A percentile compares a stretch with the other conserved stretches of the same genome.
Evolutionary conservation across 441 rosid genomes (phyloP).

Genomic region (Pelargonium citronellum): DNA sequence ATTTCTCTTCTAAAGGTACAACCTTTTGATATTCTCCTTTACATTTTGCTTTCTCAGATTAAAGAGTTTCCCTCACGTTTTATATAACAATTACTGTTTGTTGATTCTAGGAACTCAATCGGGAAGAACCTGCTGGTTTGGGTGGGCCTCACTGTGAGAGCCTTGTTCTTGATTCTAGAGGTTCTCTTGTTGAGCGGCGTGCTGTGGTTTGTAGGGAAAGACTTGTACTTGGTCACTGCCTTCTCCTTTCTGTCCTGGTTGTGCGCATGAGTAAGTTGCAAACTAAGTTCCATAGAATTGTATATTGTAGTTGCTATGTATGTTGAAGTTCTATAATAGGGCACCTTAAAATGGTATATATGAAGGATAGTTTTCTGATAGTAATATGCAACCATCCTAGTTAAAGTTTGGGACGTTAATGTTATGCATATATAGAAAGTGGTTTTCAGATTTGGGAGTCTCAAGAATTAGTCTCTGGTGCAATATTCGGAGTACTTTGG

Average conservation of each 20-base stretch:
- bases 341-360: not conserved
- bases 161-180: conserved; percentile 80
- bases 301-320: not conserved
- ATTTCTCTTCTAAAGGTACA: conserved; percentile 76
- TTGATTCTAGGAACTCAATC: conserved; percentile 71
- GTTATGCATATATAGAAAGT: not conserved
- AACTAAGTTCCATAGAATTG: conserved; percentile 3
- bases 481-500: not conserved
- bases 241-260: conserved; percentile 74
- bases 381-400: not conserved
- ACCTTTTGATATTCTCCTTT: conserved; percentile 2
- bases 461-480: not conserved
- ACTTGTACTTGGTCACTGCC: conserved; percentile 81
- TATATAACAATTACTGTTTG: conserved; percentile 14
- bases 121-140: conserved; percentile 86
- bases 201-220: conserved; percentile 87
- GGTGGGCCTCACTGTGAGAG: conserved; percentile 82
- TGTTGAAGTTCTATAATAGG: conserved; percentile 4
- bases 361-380: conserved; percentile 3
- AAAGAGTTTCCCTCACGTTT: not conserved
- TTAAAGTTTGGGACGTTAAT: not conserved
- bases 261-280: conserved; percentile 67
- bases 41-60: conserved; percentile 10
- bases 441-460: not conserved
- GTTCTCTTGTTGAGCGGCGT: conserved; percentile 79